phyloP scores from a whole-genome alignment of 768 basidiomycete genomes.

The Pleurotus platypus region DNA sequence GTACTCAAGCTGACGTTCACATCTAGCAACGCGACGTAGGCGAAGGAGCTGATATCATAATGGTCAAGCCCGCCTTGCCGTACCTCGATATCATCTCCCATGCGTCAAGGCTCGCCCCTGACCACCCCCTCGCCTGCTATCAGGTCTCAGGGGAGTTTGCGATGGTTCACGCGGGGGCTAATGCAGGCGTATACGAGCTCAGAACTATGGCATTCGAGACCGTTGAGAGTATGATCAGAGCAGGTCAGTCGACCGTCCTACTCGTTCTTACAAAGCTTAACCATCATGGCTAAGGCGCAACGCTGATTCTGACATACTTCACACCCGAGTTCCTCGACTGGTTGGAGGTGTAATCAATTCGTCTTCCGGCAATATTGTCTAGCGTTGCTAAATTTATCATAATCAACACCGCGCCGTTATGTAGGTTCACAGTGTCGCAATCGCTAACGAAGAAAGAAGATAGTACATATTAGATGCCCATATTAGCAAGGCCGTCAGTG shows the following conservation, averaged over 20 bases:
- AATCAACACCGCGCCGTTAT: too few relatives aligned
- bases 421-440: too few relatives aligned
- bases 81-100: slow-evolving; percentile 97
- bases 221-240: slow-evolving; percentile 86
- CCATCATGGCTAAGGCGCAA: slow-evolving; percentile 56
- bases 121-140: slow-evolving; percentile 95
- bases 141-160: slow-evolving; percentile 98
- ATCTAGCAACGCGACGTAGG: slow-evolving; percentile 75
- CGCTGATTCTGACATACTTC: slow-evolving; percentile 91
- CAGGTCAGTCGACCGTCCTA: slow-evolving; percentile 50
- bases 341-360: slow-evolving; percentile 32
- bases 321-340: slow-evolving; percentile 95
- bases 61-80: slow-evolving; percentile 96
- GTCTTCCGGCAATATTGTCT: too few relatives aligned
- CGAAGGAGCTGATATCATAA: slow-evolving; percentile 97
- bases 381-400: too few relatives aligned
- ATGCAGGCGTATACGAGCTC: slow-evolving; percentile 90
- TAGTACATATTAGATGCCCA: too few relatives aligned
- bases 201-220: slow-evolving; percentile 94
- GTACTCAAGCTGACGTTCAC: slow-evolving; percentile 5
- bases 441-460: too few relatives aligned
- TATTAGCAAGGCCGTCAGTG: too few relatives aligned
- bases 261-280: background rate
- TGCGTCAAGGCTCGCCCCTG: slow-evolving; percentile 72
- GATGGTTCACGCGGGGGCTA: slow-evolving; percentile 93